Evolutionary conservation across 2,329 filamentous ascomycete genomes (phyloP), one percentile per base, ranked within the genome.

Genomic region (Cytospora piceae): DNA sequence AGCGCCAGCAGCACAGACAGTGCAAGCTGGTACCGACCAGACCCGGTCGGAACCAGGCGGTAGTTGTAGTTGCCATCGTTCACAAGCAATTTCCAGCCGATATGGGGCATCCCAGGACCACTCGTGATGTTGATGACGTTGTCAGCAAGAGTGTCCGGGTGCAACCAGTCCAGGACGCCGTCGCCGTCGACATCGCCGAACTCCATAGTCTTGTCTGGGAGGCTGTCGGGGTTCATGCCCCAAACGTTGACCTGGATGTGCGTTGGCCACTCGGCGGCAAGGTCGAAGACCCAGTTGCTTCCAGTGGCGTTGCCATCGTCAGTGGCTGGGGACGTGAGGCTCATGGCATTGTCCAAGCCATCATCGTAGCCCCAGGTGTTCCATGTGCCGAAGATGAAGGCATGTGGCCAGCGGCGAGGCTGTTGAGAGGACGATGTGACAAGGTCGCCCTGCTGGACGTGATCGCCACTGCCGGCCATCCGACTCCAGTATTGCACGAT

Each of bases 341-440:
- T 72, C 76, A 89, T 83, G 7, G 76, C 69, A 63, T 87, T 87
- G 2, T 78, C 73, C 24, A 89, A 72, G 3, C 88, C 87, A 29
- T 81, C 79, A 71, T 90, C 87, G 71, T 83, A 90, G 17, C 87
- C 87, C 71, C 85, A 90, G 66, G 85, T 79, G 71, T 90, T 90
- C 75, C 83, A 89, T 0, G 81, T 79, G 1, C 87, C 88, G 58
- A 89, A 85, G 57, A 86, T 81, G 72, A 85, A 87, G 14, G 90
- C 74, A 72, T 90, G 87, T 6, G 87, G 87, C 71, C 86, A 87
- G 34, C 84, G 80, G 59, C 87, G 78, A 12, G 78, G 76, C 6
- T 75, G 73, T 8, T 73, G 70, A 1, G 61, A 22, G 31, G 2
- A 20, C 2, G 22, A 6, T 20, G 39, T 22, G 4, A 55, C 34